Conservation (phyloP, 2,329 filamentous ascomycete species). For the Ambrosiella beaveri region DNA sequence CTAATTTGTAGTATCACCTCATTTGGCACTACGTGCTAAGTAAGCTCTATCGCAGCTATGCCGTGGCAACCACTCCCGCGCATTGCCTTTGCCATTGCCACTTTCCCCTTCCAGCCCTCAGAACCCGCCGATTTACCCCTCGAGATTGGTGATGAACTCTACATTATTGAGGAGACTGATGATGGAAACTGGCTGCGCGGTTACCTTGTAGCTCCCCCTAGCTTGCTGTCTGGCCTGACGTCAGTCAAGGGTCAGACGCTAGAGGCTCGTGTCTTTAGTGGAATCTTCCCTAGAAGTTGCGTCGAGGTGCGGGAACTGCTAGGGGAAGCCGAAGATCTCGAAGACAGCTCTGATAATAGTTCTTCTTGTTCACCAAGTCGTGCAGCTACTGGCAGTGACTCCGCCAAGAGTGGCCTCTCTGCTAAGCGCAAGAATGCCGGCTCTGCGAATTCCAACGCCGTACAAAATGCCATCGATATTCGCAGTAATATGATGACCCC, state of each 20-base stretch:
- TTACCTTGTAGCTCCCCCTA: slow-evolving; percentile 87
- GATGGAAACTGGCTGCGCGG: slow-evolving; percentile 87
- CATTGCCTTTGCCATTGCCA: slow-evolving; percentile 95
- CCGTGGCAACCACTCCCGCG: slow-evolving; percentile 93
- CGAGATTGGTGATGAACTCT: slow-evolving; percentile 94
- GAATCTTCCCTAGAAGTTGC: slow-evolving; percentile 87
- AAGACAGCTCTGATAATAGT: slow-evolving; percentile 24
- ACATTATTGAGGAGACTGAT: slow-evolving; percentile 93
- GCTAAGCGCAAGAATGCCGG: slow-evolving; percentile 19
- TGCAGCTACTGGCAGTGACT: slow-evolving; percentile 23
- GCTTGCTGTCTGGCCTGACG: slow-evolving; percentile 77
- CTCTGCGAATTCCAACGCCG: neutral
- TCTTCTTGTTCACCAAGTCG: slow-evolving; percentile 14
- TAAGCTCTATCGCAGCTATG: slow-evolving; percentile 35
- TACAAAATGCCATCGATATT: slow-evolving; percentile 9
- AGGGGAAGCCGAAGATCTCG: slow-evolving; percentile 47
- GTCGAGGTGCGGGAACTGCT: slow-evolving; percentile 89
- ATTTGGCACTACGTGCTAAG: neutral
- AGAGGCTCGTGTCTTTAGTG: slow-evolving; percentile 93
- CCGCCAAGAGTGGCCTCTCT: slow-evolving; percentile 36
- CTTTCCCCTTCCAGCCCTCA: slow-evolving; percentile 78
- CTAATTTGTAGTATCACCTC: neutral
- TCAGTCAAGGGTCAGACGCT: slow-evolving; percentile 83
- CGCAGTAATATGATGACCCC: slow-evolving; percentile 11
- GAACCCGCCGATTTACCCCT: slow-evolving; percentile 82